A percentile compares a stretch with the other conserved stretches of the same genome.
These are phyloP conservation scores for Fomitiporia mediterranea DNA, from an alignment of 1,284 basidiomycete species.

Conservation along the genomic window DNA sequence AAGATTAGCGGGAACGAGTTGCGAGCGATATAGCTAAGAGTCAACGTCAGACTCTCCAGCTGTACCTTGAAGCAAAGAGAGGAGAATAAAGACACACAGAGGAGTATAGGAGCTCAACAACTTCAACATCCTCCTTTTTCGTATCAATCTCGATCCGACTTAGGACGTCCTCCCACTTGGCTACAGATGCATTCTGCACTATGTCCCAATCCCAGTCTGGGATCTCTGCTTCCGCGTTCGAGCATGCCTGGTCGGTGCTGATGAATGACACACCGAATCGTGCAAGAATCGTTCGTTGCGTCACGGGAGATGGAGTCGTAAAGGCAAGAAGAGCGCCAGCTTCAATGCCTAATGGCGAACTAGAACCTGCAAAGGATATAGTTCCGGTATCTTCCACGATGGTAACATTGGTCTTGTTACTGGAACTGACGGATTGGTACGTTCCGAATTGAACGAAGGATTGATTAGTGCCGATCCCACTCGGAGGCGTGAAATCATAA, in stretches of 20 bases:
- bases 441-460: slow-evolving; percentile 33
- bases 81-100: slow-evolving; percentile 35
- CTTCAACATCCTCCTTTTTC: slow-evolving; percentile 35
- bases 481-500: slow-evolving; percentile 38
- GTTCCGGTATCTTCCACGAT: slow-evolving; percentile 32
- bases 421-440: slow-evolving; percentile 35
- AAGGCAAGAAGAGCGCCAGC: slow-evolving; percentile 42
- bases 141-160: slow-evolving; percentile 36
- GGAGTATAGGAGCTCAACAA: slow-evolving; percentile 43
- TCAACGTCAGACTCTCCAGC: too few species aligned
- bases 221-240: slow-evolving; percentile 43
- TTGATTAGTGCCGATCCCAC: slow-evolving; percentile 23
- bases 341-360: slow-evolving; percentile 35
- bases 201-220: slow-evolving; percentile 41
- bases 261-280: slow-evolving; percentile 46
- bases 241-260: slow-evolving; percentile 38
- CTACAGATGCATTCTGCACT: slow-evolving; percentile 34
- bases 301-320: not conserved
- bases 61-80: too few species aligned
- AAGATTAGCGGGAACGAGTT: slow-evolving; percentile 47
- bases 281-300: slow-evolving; percentile 32
- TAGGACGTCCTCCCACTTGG: slow-evolving; percentile 41
- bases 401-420: slow-evolving; percentile 32
- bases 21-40: slow-evolving; percentile 43
- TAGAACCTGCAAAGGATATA: slow-evolving; percentile 34